Evolutionary conservation across 441 rosid genomes (phyloP), one percentile per base, ranked within the genome.

Genomic region (Croton laevigatus): DNA sequence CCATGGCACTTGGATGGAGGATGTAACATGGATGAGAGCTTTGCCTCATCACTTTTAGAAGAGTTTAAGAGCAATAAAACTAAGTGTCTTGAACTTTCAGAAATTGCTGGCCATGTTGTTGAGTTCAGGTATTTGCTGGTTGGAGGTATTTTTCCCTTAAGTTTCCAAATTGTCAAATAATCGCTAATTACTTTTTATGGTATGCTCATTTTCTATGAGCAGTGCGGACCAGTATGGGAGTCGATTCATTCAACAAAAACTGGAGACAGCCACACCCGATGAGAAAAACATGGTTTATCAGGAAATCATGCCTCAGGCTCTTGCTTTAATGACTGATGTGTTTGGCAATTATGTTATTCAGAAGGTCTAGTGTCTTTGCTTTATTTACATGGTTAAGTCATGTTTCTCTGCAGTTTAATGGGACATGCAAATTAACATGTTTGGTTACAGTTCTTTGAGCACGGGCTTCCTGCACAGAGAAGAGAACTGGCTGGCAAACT

Each of bases 341-440:
- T 89, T 89, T 75, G 92, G 92, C 44, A 89, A 89, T 59, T 89
- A 89, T 80, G 95, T 89, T 76, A 80, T 89, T 76, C 95, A 89
- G 69, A 89, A 89, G 92, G 95, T 88, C 19, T 51, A 59, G 19
- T 66, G 51, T 42, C 59, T 66, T 46, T 49, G 36, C 34, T 66
- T 54, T 36, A 32, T 51, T 52, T 17, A 57, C 4, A 5, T 27
- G 32, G 32, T 27, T 54, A 10, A 1, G 38, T 63, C 7, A 6
- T 44, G 9, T 44, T 36, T 36, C 7, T 66, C n/a, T 19, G 5
- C 22, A 6, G 10, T 0, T 65, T n/a, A 51, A n/a, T 51, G 32
- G 59, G 22, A 51, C 22, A 34, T 36, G 19, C 46, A 52, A 27
- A 52, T 27, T 27, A 52, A 52, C 59, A 11, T 66, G 27, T 66